These are phyloP conservation scores for Cordyceps cateniannulata DNA, from an alignment of 2,329 filamentous ascomycete species.

Conservation along the genomic window DNA sequence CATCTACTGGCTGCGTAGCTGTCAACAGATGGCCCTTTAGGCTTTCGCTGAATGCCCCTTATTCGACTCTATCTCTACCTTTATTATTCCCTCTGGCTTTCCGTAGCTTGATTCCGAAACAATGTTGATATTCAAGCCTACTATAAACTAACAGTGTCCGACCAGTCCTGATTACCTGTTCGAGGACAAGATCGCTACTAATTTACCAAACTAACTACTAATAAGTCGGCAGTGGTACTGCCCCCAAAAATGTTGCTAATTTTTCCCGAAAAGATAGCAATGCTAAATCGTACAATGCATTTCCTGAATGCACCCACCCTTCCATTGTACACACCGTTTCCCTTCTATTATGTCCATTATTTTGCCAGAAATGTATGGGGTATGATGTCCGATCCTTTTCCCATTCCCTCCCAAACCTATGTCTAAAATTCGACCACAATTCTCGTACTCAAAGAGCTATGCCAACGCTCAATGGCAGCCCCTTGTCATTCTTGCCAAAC, in stretches of 20 bases:
- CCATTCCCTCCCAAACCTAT: background rate
- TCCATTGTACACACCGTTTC: background rate
- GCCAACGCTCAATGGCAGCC: slow-evolving; percentile 17
- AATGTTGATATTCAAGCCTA: slow-evolving; percentile 12
- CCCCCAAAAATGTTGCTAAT: background rate
- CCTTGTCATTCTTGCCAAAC: slow-evolving; percentile 23
- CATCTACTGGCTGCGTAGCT: slow-evolving; percentile 39
- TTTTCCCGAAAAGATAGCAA: background rate
- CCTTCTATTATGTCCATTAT: background rate
- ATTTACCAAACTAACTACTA: no score
- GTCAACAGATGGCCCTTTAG: slow-evolving; percentile 21
- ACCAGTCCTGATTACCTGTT: slow-evolving; percentile 5
- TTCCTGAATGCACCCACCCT: slow-evolving; percentile 1
- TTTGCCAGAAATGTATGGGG: background rate
- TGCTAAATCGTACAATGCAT: background rate
- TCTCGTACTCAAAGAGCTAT: slow-evolving; percentile 22
- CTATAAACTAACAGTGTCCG: slow-evolving; percentile 12
- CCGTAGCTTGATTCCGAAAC: background rate
- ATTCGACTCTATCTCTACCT: no score
- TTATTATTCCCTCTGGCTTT: no score
- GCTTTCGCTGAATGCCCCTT: background rate
- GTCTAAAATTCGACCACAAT: background rate
- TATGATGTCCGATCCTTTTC: slow-evolving; percentile 1
- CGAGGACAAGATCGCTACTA: background rate
- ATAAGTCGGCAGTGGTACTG: background rate